Percentiles rank a stretch among this genome's conserved stretches.
Conservation (phyloP, 164 flowering plant genomes). For the Magnolia changhungtana region DNA sequence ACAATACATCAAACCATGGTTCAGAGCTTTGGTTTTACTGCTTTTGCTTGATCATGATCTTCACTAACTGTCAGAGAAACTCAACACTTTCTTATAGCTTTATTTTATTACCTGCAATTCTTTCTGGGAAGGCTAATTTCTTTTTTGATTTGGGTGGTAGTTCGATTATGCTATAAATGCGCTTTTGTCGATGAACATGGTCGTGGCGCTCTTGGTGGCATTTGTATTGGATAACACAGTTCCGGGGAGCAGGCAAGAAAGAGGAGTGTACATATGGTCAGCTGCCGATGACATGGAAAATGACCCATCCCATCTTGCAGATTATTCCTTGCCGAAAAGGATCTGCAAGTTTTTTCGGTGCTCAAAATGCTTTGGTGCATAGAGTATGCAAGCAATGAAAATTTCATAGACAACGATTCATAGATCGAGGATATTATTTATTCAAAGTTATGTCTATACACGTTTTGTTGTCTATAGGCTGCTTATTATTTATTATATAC, state of each 20-base stretch:
- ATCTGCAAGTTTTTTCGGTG: conserved; percentile 40
- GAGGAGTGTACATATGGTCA: conserved; percentile 93
- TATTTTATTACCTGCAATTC: too few species aligned
- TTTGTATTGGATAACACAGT: conserved; percentile 81
- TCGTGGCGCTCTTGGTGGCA: conserved; percentile 74
- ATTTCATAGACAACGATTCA: neutral
- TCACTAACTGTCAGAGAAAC: too few species aligned
- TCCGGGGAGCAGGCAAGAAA: conserved; percentile 73
- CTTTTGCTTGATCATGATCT: too few species aligned
- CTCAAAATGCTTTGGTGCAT: conserved; percentile 48
- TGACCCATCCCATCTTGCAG: conserved; percentile 47
- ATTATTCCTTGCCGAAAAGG: conserved; percentile 61
- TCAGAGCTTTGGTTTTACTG: too few species aligned
- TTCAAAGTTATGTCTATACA: neutral
- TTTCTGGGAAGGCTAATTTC: neutral
- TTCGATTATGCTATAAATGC: conserved; percentile 74
- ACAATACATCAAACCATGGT: too few species aligned
- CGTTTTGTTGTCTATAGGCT: neutral
- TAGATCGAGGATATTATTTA: neutral
- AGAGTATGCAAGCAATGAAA: neutral
- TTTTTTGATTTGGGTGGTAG: conserved; percentile 31
- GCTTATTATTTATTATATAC: neutral
- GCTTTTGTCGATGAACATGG: conserved; percentile 78
- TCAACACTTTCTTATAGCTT: too few species aligned
- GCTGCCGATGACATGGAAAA: conserved; percentile 42